Evolutionary conservation across 257 asterid species (phyloP), one percentile per base, ranked within the genome.

Genomic region (Lycium barbarum): DNA sequence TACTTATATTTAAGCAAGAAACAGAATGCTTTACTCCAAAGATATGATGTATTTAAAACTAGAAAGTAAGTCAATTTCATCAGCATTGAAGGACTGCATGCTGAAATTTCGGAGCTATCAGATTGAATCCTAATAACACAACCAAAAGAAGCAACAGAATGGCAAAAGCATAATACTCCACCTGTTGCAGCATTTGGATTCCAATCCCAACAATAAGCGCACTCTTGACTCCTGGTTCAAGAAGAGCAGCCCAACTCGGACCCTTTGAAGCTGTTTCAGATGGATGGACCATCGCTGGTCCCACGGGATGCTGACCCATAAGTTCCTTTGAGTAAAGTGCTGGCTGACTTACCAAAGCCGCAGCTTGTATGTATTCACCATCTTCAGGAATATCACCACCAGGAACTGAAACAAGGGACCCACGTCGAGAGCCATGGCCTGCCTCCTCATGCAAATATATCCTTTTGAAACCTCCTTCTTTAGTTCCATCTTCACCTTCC

Each of bases 121-220:
- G 26, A 26, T 74, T 51, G n/a, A 36, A 26, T 35, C 54, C 11
- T 58, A 51, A 57, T 18, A 68, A 54, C 54, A 53, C 38, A 53
- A 79, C 35, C 38, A 49, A 79, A 61, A 10, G 80, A 79, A 79
- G 63, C 65, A 73, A 63, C 84, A 70, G 53, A 57, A 70, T 35
- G 54, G 40, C 33, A 13, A 55, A 80, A 40, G 33, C 18, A 51
- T 26, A 35, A 55, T 55, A 55, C 53, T 81, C 11, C 91, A 93
- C 98, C 95, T 94, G 98, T 87, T 94, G 98, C 86, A 94, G 89
- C 53, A 94, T 88, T 88, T 94, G 98, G 68, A 94, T 89, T 81
- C 94, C 92, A 45, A 94, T 86, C 62, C 98, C 98, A 55, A 94
- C 98, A 47, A 94, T 73, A 15, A 94, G 89, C 1, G 98, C 97